Percentiles rank a stretch among this genome's conserved stretches.
Conservation (phyloP, 78 protist genomes). For the Mantamonas sphyraenae region DNA sequence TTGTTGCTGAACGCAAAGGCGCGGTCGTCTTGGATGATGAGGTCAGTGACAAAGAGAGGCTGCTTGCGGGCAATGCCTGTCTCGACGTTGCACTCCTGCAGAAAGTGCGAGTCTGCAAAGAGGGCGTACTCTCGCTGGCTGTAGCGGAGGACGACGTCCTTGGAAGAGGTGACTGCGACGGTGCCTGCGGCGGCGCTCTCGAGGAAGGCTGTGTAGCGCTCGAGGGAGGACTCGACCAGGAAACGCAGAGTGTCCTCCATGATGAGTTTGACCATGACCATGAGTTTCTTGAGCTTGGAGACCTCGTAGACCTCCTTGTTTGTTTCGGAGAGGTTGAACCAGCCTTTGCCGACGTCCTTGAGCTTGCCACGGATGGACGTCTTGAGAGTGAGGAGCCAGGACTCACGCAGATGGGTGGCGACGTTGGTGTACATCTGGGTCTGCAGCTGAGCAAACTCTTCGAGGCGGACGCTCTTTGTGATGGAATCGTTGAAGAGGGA, state of each 20-base stretch:
- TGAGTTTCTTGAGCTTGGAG: slow-evolving; percentile 52
- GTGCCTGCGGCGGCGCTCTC: slow-evolving; percentile 5
- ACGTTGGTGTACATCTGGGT: background rate
- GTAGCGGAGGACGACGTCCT: too few species aligned
- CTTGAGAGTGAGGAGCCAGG: slow-evolving; percentile 11
- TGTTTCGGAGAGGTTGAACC: slow-evolving; percentile 72
- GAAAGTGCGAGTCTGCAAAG: too few species aligned
- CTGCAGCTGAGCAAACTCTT: slow-evolving; percentile 49
- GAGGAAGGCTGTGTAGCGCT: slow-evolving; percentile 16
- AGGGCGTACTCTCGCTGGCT: background rate
- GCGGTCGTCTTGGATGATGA: slow-evolving; percentile 20
- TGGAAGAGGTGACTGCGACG: background rate
- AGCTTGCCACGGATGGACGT: slow-evolving; percentile 9
- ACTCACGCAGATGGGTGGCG: slow-evolving; percentile 11
- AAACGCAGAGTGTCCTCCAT: slow-evolving; percentile 67
- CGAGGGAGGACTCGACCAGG: slow-evolving; percentile 34
- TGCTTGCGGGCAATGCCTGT: too few species aligned
- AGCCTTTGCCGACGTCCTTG: slow-evolving; percentile 64
- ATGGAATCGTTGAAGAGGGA: slow-evolving; percentile 14
- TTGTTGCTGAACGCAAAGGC: background rate
- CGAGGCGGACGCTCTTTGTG: slow-evolving; percentile 28
- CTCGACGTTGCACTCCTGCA: too few species aligned
- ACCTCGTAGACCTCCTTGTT: slow-evolving; percentile 51
- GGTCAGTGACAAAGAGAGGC: slow-evolving; percentile 55
- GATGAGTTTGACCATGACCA: slow-evolving; percentile 43